Evolutionary conservation across 768 basidiomycete genomes (phyloP).

Genomic region (Panellus pusillus): DNA sequence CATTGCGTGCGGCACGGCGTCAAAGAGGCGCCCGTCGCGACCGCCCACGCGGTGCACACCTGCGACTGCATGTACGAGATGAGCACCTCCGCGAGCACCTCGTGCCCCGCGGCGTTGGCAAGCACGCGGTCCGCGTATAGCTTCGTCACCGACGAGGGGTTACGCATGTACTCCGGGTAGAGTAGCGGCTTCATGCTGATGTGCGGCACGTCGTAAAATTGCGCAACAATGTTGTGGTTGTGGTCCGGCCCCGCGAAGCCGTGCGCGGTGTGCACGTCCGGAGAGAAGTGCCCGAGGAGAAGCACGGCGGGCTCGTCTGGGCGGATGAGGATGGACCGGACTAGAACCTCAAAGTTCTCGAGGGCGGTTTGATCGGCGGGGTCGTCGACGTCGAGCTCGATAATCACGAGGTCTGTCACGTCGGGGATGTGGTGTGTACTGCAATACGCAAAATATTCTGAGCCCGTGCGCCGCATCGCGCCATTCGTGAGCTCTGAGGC

Average conservation of each 20-base stretch:
- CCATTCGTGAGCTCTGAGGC: conserved; percentile 98
- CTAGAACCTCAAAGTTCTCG: conserved; percentile 88
- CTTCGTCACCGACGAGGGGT: conserved; percentile 60
- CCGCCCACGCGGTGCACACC: conserved; percentile 83
- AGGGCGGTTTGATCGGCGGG: conserved; percentile 66
- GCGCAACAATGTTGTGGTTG: conserved; percentile 86
- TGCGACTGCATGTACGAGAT: conserved; percentile 88
- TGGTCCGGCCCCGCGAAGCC: conserved; percentile 92
- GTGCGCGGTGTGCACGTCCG: conserved; percentile 74
- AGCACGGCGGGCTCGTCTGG: conserved; percentile 91
- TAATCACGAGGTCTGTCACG: conserved; percentile 87
- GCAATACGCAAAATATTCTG: conserved; percentile 95
- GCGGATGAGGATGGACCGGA: conserved; percentile 88
- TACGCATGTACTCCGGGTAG: conserved; percentile 78
- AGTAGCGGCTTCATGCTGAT: conserved; percentile 82
- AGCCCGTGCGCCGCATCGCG: conserved; percentile 88
- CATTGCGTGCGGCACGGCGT: conserved; percentile 46
- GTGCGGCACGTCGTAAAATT: conserved; percentile 97
- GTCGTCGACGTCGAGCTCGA: conserved; percentile 94
- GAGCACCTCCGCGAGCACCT: conserved; percentile 87
- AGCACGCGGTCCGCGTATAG: conserved; percentile 86
- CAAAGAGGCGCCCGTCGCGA: conserved; percentile 68
- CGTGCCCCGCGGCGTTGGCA: conserved; percentile 78
- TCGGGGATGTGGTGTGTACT: conserved; percentile 92
- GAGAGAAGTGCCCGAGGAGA: conserved; percentile 93